Evolutionary conservation across 1,284 basidiomycete genomes (phyloP), one percentile per base, ranked within the genome.

Genomic region (Trichosporon faecale): DNA sequence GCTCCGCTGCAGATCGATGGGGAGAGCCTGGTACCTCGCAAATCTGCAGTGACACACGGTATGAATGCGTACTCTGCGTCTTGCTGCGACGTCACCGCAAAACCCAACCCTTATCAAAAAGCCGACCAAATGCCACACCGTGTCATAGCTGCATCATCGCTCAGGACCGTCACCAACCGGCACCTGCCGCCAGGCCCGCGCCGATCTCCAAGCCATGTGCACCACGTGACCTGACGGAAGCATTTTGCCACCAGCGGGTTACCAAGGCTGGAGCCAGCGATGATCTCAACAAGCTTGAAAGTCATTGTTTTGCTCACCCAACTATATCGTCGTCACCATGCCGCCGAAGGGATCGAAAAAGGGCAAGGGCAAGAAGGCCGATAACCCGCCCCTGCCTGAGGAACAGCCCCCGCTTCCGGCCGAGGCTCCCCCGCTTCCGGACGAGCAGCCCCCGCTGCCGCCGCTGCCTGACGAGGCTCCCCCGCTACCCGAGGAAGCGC

Each of bases 371-470:
- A 52, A 52, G 49, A 21, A 52, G 49, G 16, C 46, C 18, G 23
- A 37, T 16, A 16, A 21, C n/a, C 66, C 63, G n/a, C 67, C 67
- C 7, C 63, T 68, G 33, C 40, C 25, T 25, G 14, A 60, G 14
- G 21, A 49, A 21, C n/a, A 12, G 33, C 65, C 61, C 6, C 67
- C 67, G 14, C 46, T 65, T 14, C 40, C 63, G 5, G 55, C 6
- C 18, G 70, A 68, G 46, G 14, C 52, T n/a, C 44, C 37, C 21
- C 52, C 27, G 6, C 52, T 27, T 35, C 44, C 40, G 1, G 40
- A 46, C 37, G 57, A 67, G 57, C 37, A 44, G 2, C 65, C 68
- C 2, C 65, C 68, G 9, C 21, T 18, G 44, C 14, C 64, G 27
- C 57, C 57, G 18, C 27, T 31, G 29, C 57, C 57, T 8, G 57